These are phyloP conservation scores for Microbotryum intermedium DNA, from an alignment of 1,284 basidiomycete genomes.

Conservation along the genomic window DNA sequence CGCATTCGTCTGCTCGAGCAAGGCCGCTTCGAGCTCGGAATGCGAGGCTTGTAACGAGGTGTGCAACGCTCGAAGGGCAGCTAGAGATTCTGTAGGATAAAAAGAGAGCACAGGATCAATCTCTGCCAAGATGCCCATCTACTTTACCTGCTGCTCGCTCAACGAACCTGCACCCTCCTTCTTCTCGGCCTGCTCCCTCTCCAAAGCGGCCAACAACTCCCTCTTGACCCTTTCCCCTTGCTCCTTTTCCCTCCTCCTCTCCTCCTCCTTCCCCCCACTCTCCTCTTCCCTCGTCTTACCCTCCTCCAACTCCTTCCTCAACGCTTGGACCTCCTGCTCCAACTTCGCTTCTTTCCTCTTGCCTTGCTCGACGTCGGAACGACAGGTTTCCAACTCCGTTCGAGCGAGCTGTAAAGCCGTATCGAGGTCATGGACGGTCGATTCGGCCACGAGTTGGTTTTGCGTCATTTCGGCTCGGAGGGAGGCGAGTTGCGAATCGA, in stretches of 20 bases:
- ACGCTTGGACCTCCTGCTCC: slow-evolving; percentile 59
- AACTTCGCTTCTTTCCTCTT: slow-evolving; percentile 50
- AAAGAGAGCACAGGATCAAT: background rate
- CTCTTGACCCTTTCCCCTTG: slow-evolving; percentile 70
- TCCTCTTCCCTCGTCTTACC: slow-evolving; percentile 53
- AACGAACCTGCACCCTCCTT: slow-evolving; percentile 32
- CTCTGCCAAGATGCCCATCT: background rate
- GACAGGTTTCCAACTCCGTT: no score
- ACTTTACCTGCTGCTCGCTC: no score
- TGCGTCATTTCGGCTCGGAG: no score
- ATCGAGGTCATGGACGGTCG: no score
- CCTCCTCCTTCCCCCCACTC: slow-evolving; percentile 49
- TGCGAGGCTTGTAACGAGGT: slow-evolving; percentile 18
- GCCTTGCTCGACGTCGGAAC: slow-evolving; percentile 32
- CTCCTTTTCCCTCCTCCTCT: slow-evolving; percentile 64
- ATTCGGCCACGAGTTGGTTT: no score
- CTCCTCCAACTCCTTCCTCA: slow-evolving; percentile 68
- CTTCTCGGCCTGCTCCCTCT: slow-evolving; percentile 64
- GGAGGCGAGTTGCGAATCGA: no score
- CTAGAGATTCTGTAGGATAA: slow-evolving; percentile 53
- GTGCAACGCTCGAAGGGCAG: slow-evolving; percentile 13
- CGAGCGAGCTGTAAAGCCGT: no score
- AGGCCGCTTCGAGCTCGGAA: slow-evolving; percentile 23
- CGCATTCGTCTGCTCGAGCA: slow-evolving; percentile 14
- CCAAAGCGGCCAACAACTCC: slow-evolving; percentile 62